phyloP scores from a whole-genome alignment of 352 stramenopile species.

The Aphanomyces astaci region DNA sequence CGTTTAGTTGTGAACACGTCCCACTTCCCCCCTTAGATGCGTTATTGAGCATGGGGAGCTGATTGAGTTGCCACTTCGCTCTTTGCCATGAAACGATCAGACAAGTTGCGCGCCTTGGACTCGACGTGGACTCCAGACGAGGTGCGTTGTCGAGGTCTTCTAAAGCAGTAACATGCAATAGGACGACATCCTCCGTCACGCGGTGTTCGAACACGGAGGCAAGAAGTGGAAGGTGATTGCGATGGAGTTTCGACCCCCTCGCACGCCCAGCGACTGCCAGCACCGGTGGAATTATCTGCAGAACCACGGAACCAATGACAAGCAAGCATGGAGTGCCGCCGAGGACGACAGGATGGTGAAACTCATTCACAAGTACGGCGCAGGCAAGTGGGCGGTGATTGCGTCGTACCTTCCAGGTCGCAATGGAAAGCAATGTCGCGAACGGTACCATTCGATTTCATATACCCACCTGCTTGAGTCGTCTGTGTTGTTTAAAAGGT shows the following conservation, averaged over 20 bases:
- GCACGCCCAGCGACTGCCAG: slow-evolving; percentile 26
- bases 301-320: slow-evolving; percentile 26
- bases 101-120: background rate
- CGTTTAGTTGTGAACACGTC: background rate
- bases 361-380: slow-evolving; percentile 37
- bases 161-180: slow-evolving; percentile 20
- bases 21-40: background rate
- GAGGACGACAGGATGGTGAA: slow-evolving; percentile 43
- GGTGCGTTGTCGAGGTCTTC: background rate
- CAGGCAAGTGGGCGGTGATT: slow-evolving; percentile 46
- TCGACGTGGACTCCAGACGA: background rate
- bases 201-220: slow-evolving; percentile 57
- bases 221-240: slow-evolving; percentile 78
- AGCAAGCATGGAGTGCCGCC: slow-evolving; percentile 31
- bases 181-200: slow-evolving; percentile 60
- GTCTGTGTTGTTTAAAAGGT: slow-evolving; percentile 34
- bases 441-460: slow-evolving; percentile 27
- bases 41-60: background rate
- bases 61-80: background rate
- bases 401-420: slow-evolving; percentile 48
- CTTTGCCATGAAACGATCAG: background rate
- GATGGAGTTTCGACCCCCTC: slow-evolving; percentile 34
- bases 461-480: background rate
- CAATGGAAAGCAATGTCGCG: slow-evolving; percentile 64
- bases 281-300: slow-evolving; percentile 39